Conservation (phyloP, 2,329 filamentous ascomycete genomes). For the Fusarium aywerte region DNA sequence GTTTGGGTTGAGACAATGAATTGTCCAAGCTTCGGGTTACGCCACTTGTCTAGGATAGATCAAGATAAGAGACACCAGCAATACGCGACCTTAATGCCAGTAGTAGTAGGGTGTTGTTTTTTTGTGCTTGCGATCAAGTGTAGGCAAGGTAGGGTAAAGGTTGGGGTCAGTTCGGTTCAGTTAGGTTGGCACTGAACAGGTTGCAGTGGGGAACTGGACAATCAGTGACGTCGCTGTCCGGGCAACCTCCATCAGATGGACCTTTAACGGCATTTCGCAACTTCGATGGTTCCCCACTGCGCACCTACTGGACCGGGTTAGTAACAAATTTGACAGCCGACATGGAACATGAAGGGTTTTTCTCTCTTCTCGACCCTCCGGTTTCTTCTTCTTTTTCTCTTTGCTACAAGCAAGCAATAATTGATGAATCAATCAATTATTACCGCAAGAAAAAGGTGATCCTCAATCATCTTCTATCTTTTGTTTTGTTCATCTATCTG, state of each 20-base stretch:
- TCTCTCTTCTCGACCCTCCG: background rate
- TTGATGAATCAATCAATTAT: constrained; percentile 12
- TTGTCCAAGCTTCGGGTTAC: background rate
- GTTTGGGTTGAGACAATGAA: background rate
- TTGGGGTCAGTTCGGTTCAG: background rate
- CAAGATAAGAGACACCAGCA: background rate
- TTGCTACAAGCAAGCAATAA: background rate
- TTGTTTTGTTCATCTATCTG: background rate
- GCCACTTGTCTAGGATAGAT: constrained; percentile 14
- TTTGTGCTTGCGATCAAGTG: constrained; percentile 21
- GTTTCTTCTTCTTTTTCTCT: constrained; percentile 1
- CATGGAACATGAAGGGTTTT: constrained; percentile 26
- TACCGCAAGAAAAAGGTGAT: background rate
- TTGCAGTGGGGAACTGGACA: constrained; percentile 13
- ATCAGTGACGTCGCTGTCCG: constrained; percentile 48
- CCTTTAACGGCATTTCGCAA: constrained; percentile 5
- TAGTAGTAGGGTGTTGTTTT: background rate
- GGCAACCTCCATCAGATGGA: constrained; percentile 39
- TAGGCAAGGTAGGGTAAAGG: constrained; percentile 2
- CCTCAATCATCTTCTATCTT: background rate
- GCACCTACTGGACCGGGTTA: constrained; percentile 27
- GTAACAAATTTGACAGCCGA: constrained; percentile 22
- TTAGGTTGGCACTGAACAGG: background rate
- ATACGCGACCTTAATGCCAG: constrained; percentile 7
- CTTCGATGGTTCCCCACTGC: constrained; percentile 9